These are phyloP conservation scores for Corchorus olitorius DNA, from an alignment of 345 rosid genomes.

Conservation along the genomic window DNA sequence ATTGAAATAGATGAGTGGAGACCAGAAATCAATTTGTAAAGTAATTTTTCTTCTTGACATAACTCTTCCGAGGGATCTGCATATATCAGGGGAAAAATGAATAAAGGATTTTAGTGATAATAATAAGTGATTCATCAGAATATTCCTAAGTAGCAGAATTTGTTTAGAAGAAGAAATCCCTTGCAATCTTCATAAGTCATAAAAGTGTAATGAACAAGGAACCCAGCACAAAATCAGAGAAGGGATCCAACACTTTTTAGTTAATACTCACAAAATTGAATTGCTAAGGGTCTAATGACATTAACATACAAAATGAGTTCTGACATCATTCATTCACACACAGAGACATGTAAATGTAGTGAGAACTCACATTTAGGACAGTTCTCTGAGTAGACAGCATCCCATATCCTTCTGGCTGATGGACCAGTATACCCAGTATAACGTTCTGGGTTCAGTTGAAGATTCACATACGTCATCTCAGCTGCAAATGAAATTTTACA, in stretches of 20 bases:
- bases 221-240: not conserved
- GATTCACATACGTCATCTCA: slow-evolving; percentile 93
- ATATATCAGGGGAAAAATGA: slow-evolving; percentile 10
- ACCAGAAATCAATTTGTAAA: slow-evolving; percentile 94
- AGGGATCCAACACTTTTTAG: not conserved
- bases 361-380: slow-evolving; percentile 78
- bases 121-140: not conserved
- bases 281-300: not conserved
- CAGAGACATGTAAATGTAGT: not conserved
- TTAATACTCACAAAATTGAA: not conserved
- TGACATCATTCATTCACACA: slow-evolving; percentile 3
- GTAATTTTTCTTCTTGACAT: slow-evolving; percentile 82
- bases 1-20: slow-evolving; percentile 93
- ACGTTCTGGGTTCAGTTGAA: slow-evolving; percentile 84
- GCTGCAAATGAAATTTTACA: slow-evolving; percentile 45
- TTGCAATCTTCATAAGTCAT: not conserved
- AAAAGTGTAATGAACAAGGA: not conserved
- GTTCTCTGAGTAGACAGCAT: slow-evolving; percentile 85
- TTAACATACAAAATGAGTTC: not conserved
- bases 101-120: not conserved
- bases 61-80: slow-evolving; percentile 74
- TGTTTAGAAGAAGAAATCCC: not conserved
- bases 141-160: not conserved
- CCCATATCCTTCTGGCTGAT: slow-evolving; percentile 98
- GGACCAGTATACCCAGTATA: slow-evolving; percentile 89